These are phyloP conservation scores for Centrapalus pauciflorus DNA, from an alignment of 129 eudicot species.

Conservation along the genomic window DNA sequence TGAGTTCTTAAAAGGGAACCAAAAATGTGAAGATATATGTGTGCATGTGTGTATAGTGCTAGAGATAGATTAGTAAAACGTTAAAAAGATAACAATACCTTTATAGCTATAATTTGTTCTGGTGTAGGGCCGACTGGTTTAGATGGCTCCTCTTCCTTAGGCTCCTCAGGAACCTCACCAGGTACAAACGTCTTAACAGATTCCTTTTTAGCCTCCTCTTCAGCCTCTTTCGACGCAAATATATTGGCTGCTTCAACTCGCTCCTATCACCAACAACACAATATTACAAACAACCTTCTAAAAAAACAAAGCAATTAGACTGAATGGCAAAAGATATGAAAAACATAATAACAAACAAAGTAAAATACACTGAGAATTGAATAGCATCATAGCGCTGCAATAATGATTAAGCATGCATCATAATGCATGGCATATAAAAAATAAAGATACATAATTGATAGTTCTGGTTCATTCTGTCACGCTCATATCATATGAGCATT, in stretches of 20 bases:
- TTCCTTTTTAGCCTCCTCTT: conserved; percentile 71
- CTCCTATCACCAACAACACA: conserved; percentile 48
- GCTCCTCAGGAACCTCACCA: conserved; percentile 69
- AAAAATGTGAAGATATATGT: no score
- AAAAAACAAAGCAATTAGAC: neutral
- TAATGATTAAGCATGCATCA: neutral
- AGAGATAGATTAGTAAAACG: neutral
- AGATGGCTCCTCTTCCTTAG: conserved; percentile 68
- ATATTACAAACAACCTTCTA: neutral
- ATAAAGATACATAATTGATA: no score
- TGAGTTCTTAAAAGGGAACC: neutral
- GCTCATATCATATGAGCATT: no score
- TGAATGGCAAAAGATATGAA: neutral
- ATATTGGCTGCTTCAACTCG: conserved; percentile 70
- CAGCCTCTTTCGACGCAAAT: conserved; percentile 91
- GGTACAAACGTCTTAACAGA: conserved; percentile 78
- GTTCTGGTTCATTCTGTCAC: no score
- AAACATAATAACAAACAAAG: conserved; percentile 5
- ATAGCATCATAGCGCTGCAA: neutral
- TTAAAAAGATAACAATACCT: conserved; percentile 39
- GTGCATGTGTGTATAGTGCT: neutral
- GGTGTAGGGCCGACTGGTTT: conserved; percentile 86
- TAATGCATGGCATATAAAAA: neutral
- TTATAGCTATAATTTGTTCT: conserved; percentile 91
- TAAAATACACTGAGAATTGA: neutral